Evolutionary conservation across 1,284 basidiomycete species (phyloP), one percentile per base, ranked within the genome.

Genomic region (Ceratobasidium sp.): DNA sequence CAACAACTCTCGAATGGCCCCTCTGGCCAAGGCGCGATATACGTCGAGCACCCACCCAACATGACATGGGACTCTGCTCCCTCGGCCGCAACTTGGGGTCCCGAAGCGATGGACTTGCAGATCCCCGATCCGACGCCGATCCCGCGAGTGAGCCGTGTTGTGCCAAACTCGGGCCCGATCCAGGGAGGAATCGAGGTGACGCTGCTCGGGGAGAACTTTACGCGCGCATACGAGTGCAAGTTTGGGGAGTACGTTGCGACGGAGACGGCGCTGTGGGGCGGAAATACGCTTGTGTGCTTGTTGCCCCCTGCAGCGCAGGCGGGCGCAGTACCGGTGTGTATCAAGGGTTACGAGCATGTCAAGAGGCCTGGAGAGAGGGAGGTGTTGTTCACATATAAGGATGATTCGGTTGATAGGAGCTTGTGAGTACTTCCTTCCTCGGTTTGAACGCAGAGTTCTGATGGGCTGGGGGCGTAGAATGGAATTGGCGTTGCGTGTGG

Each of bases 151-250:
- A 70, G 67, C 55, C 67, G 67, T 21, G 87, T 98, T 58, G 95
- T 99, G 73, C 98, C 97, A 0, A 90, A 91, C 64, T 90, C 92
- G 77, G 97, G 98, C 7, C 96, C 97, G 7, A 94, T 93, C 18
- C 89, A 91, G 66, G 97, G 97, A 38, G 98, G 98, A 0, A 95
- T 95, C 76, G 95, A 98, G 80, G 93, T 99, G 26, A 99, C 98
- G 0, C 85, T 99, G 5, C 88, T 98, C 1, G 98, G 98, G 7
- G 88, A 91, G 54, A 92, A 95, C 79, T 98, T 99, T 83, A 35
- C 70, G 43, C 70, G 67, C 87, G 91, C 78, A 84, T 89, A 0
- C 44, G 88, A 90, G 67, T 94, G 95, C 78, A 84, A 95, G 6
- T 99, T 99, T 81, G 97, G 97, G 35, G 94, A 93, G 75, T 86